Evolutionary conservation across 805 yeast species (phyloP), one percentile per base, ranked within the genome.

Genomic region (Debaryomyces maramus): DNA sequence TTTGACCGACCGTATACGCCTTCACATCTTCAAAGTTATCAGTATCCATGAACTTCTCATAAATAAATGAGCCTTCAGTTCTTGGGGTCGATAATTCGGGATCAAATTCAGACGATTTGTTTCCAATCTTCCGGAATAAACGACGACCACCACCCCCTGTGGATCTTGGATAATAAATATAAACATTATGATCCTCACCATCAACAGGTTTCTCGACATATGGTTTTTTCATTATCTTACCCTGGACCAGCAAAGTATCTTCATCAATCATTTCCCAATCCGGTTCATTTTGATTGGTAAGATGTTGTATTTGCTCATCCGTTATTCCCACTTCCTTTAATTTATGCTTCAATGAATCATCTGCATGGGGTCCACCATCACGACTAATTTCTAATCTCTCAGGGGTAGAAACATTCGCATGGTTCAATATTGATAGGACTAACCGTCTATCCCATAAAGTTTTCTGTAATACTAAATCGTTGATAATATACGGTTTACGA

Each of bases 121-220:
- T 93, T 44, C 98, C 99, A 44, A 93, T 95, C 59, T 93, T 93
- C 49, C 99, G 76, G 70, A 93, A 93, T 46, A 93, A 69, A 37
- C 95, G 75, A 45, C 99, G 76, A 19, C 99, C 99, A 49, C 99
- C 99, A 41, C 99, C 99, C 33, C 99, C 99, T 38, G 85, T 85
- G 43, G 84, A 77, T 41, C 78, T 77, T 24, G 90, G 85, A 60
- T 91, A 93, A 65, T 93, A 93, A 28, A 93, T 90, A 61, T 85
- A 87, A 34, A 93, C 91, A 57, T 93, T 93, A 64, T 93, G 99
- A 63, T 93, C 97, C 65, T 93, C 99, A 39, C 99, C 99, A 62
- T 93, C 97, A 3, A 90, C 98, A 0, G 99, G 99, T 52, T 93
- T 93, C 61, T 93, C 99, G 23, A 93, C 99, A 72, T 82, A 93